Percentiles rank a stretch among this genome's conserved stretches.
Conservation (phyloP, 2,329 filamentous ascomycete species). For the Colletotrichum truncatum region DNA sequence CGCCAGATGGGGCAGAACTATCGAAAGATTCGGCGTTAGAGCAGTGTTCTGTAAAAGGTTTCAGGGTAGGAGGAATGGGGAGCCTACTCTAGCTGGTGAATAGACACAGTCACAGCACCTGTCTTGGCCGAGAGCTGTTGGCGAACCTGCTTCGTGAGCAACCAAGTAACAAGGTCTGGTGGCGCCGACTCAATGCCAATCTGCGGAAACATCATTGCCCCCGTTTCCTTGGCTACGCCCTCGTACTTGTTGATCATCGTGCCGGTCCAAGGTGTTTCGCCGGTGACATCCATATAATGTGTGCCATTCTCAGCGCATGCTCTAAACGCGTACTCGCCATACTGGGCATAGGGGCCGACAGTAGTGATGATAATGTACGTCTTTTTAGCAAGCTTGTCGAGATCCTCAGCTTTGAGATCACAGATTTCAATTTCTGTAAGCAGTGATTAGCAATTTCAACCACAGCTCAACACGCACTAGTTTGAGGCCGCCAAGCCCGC, state of each 20-base stretch:
- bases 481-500: background rate
- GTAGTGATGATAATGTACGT: conserved; percentile 65
- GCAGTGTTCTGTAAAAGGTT: conserved; percentile 3
- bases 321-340: conserved; percentile 68
- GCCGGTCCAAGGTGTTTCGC: conserved; percentile 66
- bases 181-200: conserved; percentile 70
- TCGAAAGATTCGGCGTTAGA: conserved; percentile 27
- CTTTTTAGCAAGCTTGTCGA: conserved; percentile 62
- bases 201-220: conserved; percentile 70
- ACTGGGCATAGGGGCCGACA: conserved; percentile 66
- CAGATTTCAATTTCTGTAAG: conserved; percentile 62
- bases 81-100: conserved; percentile 52
- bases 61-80: background rate
- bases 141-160: conserved; percentile 60
- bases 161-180: conserved; percentile 66
- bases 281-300: conserved; percentile 72
- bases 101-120: conserved; percentile 62
- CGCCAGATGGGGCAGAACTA: conserved; percentile 66
- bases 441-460: background rate
- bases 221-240: conserved; percentile 57
- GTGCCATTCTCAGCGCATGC: conserved; percentile 71
- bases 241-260: conserved; percentile 70
- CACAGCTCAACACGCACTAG: background rate
- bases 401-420: conserved; percentile 53
- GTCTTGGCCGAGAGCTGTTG: conserved; percentile 58